Base-by-base conservation (phyloP, 345 rosid genomes). In the Acer yangbiense region DNA sequence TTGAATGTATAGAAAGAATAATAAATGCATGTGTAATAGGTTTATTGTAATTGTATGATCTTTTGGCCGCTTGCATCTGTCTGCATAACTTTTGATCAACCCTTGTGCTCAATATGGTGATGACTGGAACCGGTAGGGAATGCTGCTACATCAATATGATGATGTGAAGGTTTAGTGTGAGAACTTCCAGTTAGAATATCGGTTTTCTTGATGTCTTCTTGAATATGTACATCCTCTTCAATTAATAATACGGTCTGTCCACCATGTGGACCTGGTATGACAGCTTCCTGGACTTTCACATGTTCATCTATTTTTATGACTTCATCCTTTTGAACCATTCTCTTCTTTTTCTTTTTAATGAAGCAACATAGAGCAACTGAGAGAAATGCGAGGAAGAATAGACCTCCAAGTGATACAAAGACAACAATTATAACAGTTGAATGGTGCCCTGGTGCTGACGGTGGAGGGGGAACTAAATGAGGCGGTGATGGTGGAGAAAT, bases 361-460 rank as follows among this genome's bases (percentile, higher is more conserved):
- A 87, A 82, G 82, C 87, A 87, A 79, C 86, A 83, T 62, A 89
- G 86, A 63, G 89, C 89, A 76, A 86, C 90, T 57, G 94, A 83
- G 65, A 88, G 85, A 84, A 88, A 88, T 41, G 92, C 90, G 54
- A 91, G 87, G 68, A 89, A 82, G 75, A 89, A 87, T 14, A 89
- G 82, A 27, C 93, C 84, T 43, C 95, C 93, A 6, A 89, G 87
- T 60, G 93, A 89, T 50, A 88, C 87, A 73, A 91, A 86, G 67
- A 88, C 82, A 46, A 91, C 77, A 63, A 89, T n/a, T 76, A 88
- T 83, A 68, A 88, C 81, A 18, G 87, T 82, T 68, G 88, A 78
- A 79, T 88, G 88, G 75, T 87, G 87, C 17, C 89, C 87, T 52
- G 90, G 90, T 60, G 85, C 1, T 52, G 91, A 82, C 3, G 90